Evolutionary conservation across 1,139 yeast genomes (phyloP).

Genomic region (Scheffersomyces segobiensis): DNA sequence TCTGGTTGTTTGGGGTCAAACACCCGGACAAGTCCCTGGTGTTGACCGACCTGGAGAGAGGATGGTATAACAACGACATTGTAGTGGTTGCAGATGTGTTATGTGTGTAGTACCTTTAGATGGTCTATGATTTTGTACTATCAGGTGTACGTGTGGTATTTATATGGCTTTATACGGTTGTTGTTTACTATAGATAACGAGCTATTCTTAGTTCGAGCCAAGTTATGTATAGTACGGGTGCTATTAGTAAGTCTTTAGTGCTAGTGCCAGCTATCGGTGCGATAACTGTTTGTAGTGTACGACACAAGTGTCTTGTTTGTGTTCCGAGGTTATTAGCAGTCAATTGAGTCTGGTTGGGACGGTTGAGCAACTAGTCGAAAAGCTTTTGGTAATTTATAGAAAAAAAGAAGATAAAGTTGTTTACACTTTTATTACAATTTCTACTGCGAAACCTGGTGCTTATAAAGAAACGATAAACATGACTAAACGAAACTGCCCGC

Average conservation of each 20-base stretch:
- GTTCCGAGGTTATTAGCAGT: background rate
- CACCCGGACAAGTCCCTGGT: conserved; percentile 37
- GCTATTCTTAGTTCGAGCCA: background rate
- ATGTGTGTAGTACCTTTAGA: too few species aligned
- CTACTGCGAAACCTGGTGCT: background rate
- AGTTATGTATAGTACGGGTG: background rate
- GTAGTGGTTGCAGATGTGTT: background rate
- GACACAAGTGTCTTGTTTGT: background rate
- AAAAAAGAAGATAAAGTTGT: background rate
- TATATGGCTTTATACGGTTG: background rate
- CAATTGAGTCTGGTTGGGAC: background rate
- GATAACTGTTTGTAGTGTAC: background rate
- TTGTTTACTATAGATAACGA: background rate
- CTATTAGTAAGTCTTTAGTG: background rate
- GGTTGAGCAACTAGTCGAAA: conserved; percentile 2
- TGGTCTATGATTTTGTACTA: background rate
- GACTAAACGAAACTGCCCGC: background rate
- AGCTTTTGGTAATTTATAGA: background rate
- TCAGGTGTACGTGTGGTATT: background rate
- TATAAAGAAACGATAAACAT: background rate
- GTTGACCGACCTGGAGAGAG: conserved; percentile 29
- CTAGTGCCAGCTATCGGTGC: background rate
- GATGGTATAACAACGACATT: conserved; percentile 38
- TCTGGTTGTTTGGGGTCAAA: conserved; percentile 35
- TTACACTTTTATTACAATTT: background rate